Evolutionary conservation across 345 rosid genomes (phyloP).

Genomic region (Acer saccharum): DNA sequence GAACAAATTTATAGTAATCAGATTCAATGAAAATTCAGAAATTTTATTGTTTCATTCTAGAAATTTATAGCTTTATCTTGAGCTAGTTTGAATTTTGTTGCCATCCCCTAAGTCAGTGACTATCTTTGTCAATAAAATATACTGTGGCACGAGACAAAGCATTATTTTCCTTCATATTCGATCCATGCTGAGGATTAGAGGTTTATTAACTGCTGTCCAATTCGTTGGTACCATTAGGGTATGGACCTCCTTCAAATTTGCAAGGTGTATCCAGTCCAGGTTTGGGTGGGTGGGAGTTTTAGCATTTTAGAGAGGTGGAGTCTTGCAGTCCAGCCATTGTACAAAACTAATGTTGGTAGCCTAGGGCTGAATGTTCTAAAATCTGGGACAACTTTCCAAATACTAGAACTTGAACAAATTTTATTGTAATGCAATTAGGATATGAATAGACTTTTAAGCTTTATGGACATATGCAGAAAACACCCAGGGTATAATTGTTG

Average conservation of each 20-base stretch:
- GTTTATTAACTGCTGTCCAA: neutral
- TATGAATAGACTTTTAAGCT: too few species aligned
- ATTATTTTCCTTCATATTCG: neutral
- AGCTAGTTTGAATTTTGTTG: neutral
- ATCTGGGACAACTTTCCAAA: too few species aligned
- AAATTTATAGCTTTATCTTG: neutral
- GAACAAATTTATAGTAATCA: constrained; percentile 1
- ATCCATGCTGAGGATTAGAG: neutral
- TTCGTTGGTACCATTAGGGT: neutral
- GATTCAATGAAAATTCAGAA: constrained; percentile 7
- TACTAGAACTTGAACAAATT: too few species aligned
- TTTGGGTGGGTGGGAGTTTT: neutral
- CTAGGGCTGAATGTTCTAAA: too few species aligned
- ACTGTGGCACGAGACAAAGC: neutral
- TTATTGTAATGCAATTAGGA: too few species aligned
- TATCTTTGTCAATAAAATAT: neutral
- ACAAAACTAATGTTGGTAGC: too few species aligned
- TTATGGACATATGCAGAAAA: too few species aligned
- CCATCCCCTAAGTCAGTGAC: neutral
- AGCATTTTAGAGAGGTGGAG: neutral
- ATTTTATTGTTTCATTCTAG: neutral
- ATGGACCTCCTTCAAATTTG: neutral
- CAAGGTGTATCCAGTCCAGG: neutral
- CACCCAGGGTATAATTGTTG: too few species aligned
- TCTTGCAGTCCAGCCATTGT: too few species aligned